A percentile compares a stretch with the other conserved stretches of the same genome.
phyloP scores from a whole-genome alignment of 208 protist genomes.

The Trypanosoma rangeli region DNA sequence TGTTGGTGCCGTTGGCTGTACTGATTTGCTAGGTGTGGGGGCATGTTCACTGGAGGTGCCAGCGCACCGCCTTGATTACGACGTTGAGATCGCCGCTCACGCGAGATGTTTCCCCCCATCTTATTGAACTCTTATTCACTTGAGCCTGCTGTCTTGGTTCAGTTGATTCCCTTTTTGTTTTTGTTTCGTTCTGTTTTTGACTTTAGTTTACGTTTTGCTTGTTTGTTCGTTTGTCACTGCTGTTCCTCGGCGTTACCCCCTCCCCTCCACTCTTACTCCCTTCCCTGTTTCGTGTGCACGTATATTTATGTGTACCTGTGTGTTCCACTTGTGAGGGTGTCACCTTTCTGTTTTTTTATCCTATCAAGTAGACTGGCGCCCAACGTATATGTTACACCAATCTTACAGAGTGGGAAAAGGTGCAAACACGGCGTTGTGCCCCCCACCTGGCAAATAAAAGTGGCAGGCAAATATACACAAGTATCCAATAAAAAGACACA shows the following conservation, averaged over 20 bases:
- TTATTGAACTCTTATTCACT: neutral
- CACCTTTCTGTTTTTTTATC: neutral
- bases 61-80: neutral
- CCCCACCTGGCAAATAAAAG: neutral
- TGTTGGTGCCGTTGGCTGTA: constrained; percentile 38
- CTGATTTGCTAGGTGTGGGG: constrained; percentile 67
- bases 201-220: neutral
- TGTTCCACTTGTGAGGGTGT: neutral
- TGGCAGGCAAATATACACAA: neutral
- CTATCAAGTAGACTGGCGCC: neutral
- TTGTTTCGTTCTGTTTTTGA: constrained; percentile 5
- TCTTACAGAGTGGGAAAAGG: constrained; percentile 18
- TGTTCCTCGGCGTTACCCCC: neutral
- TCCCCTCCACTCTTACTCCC: neutral
- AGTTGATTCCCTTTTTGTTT: neutral
- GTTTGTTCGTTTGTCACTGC: neutral
- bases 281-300: neutral
- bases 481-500: neutral
- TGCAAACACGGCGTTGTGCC: neutral
- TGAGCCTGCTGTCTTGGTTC: neutral
- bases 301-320: neutral
- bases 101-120: constrained; percentile 28
- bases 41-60: constrained; percentile 50
- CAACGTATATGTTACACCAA: constrained; percentile 8
- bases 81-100: constrained; percentile 1